Base-by-base conservation (phyloP, 2,329 filamentous ascomycete genomes). In the Fusarium mangiferae region DNA sequence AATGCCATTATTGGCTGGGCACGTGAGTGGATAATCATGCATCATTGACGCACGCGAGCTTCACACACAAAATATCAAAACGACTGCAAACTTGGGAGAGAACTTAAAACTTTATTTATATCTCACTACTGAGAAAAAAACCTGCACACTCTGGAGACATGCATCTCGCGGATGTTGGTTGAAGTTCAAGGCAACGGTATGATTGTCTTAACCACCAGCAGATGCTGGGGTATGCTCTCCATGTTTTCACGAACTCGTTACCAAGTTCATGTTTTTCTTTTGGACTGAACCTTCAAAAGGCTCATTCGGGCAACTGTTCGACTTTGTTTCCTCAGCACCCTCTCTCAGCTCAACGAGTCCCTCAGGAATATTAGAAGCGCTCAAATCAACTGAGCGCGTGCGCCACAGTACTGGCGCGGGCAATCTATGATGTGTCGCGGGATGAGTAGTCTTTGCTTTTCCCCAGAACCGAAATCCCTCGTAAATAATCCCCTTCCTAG, bases 341-440 rank as follows among this genome's bases (percentile, higher is more conserved):
- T 26, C 66, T 73, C 72, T 68, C 71, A 66, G 77, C 74, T 76
- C 63, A 59, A 67, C 64, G 68, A 66, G 66, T 72, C 75, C 75
- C 75, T 75, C 75, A 41, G 63, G 61, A 76, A 76, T 76, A 82
- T 81, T 81, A 81, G 74, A 74, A 67, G 74, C 76, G 73, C 69
- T 70, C 70, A 68, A 70, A 67, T 73, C 74, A 66, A 65, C 64
- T 72, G 68, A 75, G 73, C 77, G 77, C 71, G 52, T 72, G 71
- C 74, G 77, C 77, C 66, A 61, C 58, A 63, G 62, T 65, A 75
- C 49, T 52, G 72, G 78, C 79, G 76, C 78, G 64, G 80, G 78
- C 83, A 84, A 83, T 84, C 82, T 84, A 83, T 84, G 75, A 79
- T 77, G 74, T 73, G 80, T 83, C 79, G 81, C 78, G 81, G 79